Base-by-base conservation (phyloP, 2,329 filamentous ascomycete species). In the Kalmusia sp. region DNA sequence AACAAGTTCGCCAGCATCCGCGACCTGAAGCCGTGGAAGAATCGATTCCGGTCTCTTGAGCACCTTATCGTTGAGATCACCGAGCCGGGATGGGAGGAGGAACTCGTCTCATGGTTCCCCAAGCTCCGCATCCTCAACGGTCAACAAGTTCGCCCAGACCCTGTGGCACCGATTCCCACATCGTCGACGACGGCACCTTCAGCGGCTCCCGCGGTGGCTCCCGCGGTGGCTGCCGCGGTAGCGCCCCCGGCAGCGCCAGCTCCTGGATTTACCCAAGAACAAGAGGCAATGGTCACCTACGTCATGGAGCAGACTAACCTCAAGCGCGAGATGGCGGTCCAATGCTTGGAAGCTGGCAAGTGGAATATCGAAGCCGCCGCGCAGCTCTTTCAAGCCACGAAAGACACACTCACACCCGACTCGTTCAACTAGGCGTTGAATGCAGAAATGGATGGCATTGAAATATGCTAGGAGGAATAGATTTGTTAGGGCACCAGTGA, bases 311-410 rank as follows among this genome's bases (percentile, higher is more conserved):
- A 86, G 65, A 96, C 93, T 1, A 86, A 87, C 52, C 92, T 99
- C 87, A 95, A 86, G 7, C 76, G 87, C 8, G 81, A 90, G 53
- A 96, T 90, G 71, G 89, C 92, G 1, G 84, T 88, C 62, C 84
- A 96, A 80, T 97, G 93, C 65, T 80, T 98, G 14, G 82, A 85
- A 2, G 87, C 92, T 54, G 91, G 88, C 51, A 84, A 82, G 31
- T 98, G 92, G 92, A 85, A 96, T 70, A 85, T 93, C 43, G 84
- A 90, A 31, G 83, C 84, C 60, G 93, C 93, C 2, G 77, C 93
- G 61, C 79, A 82, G 49, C 85, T 90, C 27, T 97, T 96, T 69
- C 84, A 88, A 57, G 84, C 88, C 61, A 87, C 90, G 52, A 92
- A 88, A 80, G 90, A 66, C 2, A 76, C 61, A 30, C 55, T 81